Base-by-base conservation (phyloP, 1,284 basidiomycete genomes). In the Anthracocystis setariae region DNA sequence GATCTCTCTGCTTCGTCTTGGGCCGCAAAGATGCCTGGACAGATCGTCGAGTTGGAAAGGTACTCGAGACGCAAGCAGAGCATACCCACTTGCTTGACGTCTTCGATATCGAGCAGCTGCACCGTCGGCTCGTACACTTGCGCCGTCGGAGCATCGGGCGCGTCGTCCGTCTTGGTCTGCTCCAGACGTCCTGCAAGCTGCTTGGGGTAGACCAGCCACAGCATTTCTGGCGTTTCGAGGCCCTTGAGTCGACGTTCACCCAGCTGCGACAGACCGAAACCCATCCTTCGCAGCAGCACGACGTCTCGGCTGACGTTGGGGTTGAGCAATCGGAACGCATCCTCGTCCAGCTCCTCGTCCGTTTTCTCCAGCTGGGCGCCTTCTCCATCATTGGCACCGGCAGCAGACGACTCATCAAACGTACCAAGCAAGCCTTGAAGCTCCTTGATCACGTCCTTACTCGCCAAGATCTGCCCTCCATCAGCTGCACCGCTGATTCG, bases 181-280 rank as follows among this genome's bases (percentile, higher is more conserved):
- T 90, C 87, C 62, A 90, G 87, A 24, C 96, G 89, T 8, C 90
- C 90, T 20, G 88, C 87, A 20, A 98, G 86, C 17, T 88, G 87
- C 49, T 85, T 87, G 0, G 95, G 93, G 82, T 94, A 97, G 46
- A 98, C 87, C 23, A 91, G 84, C 25, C 92, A 92, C 15, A 98
- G 86, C 74, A 88, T 87, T 84, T 98, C 95, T 23, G 81, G 78
- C 44, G 74, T 79, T 49, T 97, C 94, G 35, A 98, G 86, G 15
- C 95, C 95, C 84, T 98, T 98, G 73, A 98, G 88, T 81, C 93
- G 92, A 69, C 90, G 88, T 83, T 97, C 93, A 21, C 96, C 96
- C 24, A 96, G 88, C 35, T 88, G 87, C 33, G 90, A 87, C 56
- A 94, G 87, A 29, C 88, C 86, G 46, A 94, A 86, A 2, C 91